Conservation (phyloP, 495 filamentous ascomycete genomes). For the Xylaria cubensis region DNA sequence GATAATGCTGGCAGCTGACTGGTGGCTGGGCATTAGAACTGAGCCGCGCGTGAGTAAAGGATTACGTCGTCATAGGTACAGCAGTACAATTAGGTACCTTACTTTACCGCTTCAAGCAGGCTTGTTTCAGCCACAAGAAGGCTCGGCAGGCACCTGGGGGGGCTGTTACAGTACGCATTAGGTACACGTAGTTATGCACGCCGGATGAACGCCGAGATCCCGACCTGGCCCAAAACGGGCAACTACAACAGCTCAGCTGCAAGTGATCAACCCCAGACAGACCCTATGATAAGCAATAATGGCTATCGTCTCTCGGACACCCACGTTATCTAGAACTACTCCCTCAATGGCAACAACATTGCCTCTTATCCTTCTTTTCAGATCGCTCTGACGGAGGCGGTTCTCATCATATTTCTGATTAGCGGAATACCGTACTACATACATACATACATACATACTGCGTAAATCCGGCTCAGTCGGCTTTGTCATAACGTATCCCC, state of each 20-base stretch:
- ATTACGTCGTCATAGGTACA: slow-evolving; percentile 12
- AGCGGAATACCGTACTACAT: not conserved
- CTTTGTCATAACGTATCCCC: not conserved
- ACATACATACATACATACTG: not conserved
- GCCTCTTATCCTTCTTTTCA: not conserved
- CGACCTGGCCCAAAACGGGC: slow-evolving; percentile 8
- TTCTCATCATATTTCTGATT: not conserved
- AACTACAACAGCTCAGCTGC: not conserved
- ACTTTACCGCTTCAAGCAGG: not conserved
- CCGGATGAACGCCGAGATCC: slow-evolving; percentile 4
- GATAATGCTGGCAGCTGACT: not conserved
- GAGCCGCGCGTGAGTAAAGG: not conserved
- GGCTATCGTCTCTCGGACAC: not conserved
- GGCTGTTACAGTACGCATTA: too few species aligned
- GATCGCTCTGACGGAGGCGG: not conserved
- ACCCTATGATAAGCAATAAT: slow-evolving; percentile 12
- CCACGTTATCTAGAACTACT: not conserved
- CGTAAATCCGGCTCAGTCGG: not conserved
- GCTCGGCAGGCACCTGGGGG: not conserved
- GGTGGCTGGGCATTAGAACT: not conserved
- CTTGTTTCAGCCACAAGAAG: not conserved
- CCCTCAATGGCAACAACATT: not conserved
- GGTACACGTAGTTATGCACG: too few species aligned
- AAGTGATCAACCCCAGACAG: not conserved
- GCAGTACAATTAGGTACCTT: not conserved